A percentile compares a stretch with the other conserved stretches of the same genome.
Evolutionary conservation across 2,329 filamentous ascomycete species (phyloP).

Genomic region (Lithohypha guttulata): DNA sequence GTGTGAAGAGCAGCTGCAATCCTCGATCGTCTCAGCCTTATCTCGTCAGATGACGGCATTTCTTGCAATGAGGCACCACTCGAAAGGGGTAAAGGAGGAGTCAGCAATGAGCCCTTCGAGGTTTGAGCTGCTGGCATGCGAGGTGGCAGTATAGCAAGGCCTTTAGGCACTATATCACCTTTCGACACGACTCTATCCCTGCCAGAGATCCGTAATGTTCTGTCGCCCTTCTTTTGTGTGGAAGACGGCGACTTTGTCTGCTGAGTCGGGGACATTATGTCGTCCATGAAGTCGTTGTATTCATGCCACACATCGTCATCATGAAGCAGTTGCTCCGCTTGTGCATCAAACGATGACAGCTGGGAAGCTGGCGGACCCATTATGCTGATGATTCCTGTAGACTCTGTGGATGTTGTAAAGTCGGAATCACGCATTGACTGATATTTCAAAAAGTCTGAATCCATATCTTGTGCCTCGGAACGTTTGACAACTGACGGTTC

Average conservation of each 20-base stretch:
- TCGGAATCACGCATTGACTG: conserved; percentile 62
- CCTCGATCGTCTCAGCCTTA: conserved; percentile 38
- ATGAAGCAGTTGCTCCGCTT: conserved; percentile 50
- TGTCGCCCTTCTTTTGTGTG: conserved; percentile 7
- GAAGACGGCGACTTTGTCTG: conserved; percentile 23
- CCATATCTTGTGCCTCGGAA: conserved; percentile 6
- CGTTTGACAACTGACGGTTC: not conserved
- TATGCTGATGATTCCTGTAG: conserved; percentile 47
- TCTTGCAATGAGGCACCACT: conserved; percentile 9
- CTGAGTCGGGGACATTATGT: conserved; percentile 44
- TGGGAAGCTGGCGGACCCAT: conserved; percentile 13
- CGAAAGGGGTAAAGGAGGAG: conserved; percentile 7
- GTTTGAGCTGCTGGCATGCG: not conserved
- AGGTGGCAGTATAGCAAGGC: conserved; percentile 1
- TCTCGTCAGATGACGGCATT: conserved; percentile 14
- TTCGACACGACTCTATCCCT: not conserved
- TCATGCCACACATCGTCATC: conserved; percentile 90
- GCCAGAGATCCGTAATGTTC: not conserved
- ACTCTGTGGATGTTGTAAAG: conserved; percentile 54
- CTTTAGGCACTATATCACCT: not conserved
- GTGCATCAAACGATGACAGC: not conserved
- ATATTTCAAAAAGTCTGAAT: conserved; percentile 61
- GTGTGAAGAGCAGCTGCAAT: conserved; percentile 42
- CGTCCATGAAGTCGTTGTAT: conserved; percentile 78
- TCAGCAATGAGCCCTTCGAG: not conserved